Evolutionary conservation across 2,329 filamentous ascomycete species (phyloP).

Genomic region (Corinectria fuckeliana): DNA sequence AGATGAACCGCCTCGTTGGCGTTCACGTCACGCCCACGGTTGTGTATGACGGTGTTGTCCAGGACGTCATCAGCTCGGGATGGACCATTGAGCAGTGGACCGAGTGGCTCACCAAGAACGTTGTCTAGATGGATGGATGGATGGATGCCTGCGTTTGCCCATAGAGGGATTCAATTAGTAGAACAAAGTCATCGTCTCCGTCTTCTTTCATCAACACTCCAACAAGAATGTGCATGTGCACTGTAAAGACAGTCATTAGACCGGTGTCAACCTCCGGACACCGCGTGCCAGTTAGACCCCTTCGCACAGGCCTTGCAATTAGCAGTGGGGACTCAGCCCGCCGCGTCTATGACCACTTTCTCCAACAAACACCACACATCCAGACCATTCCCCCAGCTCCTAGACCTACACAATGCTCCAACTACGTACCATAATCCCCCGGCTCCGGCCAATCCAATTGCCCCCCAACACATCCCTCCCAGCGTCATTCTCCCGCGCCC

Average conservation of each 20-base stretch:
- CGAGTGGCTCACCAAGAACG: slow-evolving; percentile 74
- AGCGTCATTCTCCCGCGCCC: slow-evolving; percentile 16
- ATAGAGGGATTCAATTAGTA: no score
- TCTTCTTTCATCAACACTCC: no score
- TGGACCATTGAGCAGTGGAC: slow-evolving; percentile 85
- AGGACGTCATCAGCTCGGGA: slow-evolving; percentile 79
- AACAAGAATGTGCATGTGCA: no score
- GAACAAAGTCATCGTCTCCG: no score
- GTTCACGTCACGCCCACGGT: slow-evolving; percentile 93
- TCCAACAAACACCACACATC: slow-evolving; percentile 10
- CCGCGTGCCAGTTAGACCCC: not conserved
- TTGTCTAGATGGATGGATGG: slow-evolving; percentile 50
- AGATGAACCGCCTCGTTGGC: slow-evolving; percentile 78
- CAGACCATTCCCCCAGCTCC: slow-evolving; percentile 3
- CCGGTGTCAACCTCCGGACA: not conserved
- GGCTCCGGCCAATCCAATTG: slow-evolving; percentile 28
- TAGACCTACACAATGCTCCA: slow-evolving; percentile 30
- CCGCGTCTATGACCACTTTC: slow-evolving; percentile 10
- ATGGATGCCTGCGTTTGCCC: no score
- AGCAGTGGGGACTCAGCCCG: not conserved
- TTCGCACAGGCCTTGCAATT: not conserved
- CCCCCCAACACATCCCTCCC: not conserved
- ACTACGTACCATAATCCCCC: slow-evolving; percentile 27
- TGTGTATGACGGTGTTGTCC: slow-evolving; percentile 84
- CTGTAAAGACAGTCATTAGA: not conserved